Evolutionary conservation across 1,284 basidiomycete genomes (phyloP).

Genomic region (Malassezia arunalokei): DNA sequence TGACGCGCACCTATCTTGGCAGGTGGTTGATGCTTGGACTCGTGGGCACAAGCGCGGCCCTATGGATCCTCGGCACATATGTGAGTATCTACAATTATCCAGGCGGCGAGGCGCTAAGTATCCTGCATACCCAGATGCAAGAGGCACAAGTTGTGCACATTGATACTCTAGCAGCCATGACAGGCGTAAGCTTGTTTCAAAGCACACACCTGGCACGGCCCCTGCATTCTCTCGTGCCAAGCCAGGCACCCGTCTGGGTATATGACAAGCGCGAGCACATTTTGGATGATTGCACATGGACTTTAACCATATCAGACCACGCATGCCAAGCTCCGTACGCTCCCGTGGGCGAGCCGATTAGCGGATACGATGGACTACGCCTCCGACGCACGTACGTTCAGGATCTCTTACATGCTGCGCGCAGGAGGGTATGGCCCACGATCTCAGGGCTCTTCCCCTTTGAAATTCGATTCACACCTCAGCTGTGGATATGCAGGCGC

Average conservation of each 20-base stretch:
- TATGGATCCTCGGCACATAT: slow-evolving; percentile 28
- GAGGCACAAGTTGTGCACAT: slow-evolving; percentile 51
- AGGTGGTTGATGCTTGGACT: not conserved
- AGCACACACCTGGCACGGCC: slow-evolving; percentile 52
- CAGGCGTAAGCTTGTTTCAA: slow-evolving; percentile 76
- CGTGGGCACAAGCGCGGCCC: slow-evolving; percentile 45
- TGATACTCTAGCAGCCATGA: slow-evolving; percentile 72
- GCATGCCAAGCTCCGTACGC: not conserved
- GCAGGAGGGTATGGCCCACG: not conserved
- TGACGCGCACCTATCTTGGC: not conserved
- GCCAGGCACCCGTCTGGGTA: slow-evolving; percentile 11
- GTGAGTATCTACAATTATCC: slow-evolving; percentile 72
- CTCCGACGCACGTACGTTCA: no score
- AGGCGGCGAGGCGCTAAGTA: slow-evolving; percentile 63
- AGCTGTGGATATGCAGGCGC: slow-evolving; percentile 10
- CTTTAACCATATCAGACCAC: slow-evolving; percentile 22
- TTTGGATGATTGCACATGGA: slow-evolving; percentile 17
- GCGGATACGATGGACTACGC: not conserved
- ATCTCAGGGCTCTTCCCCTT: slow-evolving; percentile 2
- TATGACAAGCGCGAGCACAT: slow-evolving; percentile 36
- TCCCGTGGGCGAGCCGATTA: not conserved
- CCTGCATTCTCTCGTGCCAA: not conserved
- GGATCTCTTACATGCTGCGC: no score
- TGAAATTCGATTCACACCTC: not conserved
- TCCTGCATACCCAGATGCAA: slow-evolving; percentile 52